phyloP scores from a whole-genome alignment of 108 stramenopile genomes.

The Nitzschia sp. region DNA sequence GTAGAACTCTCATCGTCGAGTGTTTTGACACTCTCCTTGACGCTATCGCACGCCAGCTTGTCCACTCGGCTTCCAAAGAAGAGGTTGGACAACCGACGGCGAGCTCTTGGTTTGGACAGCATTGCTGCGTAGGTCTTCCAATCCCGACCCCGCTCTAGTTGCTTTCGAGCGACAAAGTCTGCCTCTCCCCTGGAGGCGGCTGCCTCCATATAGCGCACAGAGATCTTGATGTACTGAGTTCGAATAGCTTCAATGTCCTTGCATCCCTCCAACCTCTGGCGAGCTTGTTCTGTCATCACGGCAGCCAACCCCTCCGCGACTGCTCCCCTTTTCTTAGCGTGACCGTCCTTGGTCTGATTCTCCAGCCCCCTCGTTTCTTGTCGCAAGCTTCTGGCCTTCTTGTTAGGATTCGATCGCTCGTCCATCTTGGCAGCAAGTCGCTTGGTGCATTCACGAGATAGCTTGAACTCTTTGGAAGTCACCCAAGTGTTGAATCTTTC shows the following conservation, averaged over 20 bases:
- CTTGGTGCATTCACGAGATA: constrained; percentile 3
- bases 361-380: constrained; percentile 6
- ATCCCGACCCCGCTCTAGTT: not conserved
- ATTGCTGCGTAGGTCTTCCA: too few relatives aligned
- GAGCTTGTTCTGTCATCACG: constrained; percentile 12
- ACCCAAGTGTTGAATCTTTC: constrained; percentile 2
- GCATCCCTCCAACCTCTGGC: not conserved
- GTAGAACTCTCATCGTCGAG: too few relatives aligned
- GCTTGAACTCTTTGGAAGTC: not conserved
- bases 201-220: not conserved
- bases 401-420: not conserved
- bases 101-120: too few relatives aligned
- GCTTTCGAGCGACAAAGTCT: constrained; percentile 4
- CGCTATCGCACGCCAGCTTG: too few relatives aligned
- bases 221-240: constrained; percentile 1
- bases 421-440: not conserved
- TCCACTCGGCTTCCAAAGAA: too few relatives aligned
- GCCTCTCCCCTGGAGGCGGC: not conserved
- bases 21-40: too few relatives aligned
- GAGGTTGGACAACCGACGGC: too few relatives aligned
- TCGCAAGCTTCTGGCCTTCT: not conserved
- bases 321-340: constrained; percentile 3
- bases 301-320: not conserved
- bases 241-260: constrained; percentile 1
- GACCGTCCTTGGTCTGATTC: constrained; percentile 11